Conservation (phyloP, 2,329 filamentous ascomycete genomes). For the Monosporascus sp. region DNA sequence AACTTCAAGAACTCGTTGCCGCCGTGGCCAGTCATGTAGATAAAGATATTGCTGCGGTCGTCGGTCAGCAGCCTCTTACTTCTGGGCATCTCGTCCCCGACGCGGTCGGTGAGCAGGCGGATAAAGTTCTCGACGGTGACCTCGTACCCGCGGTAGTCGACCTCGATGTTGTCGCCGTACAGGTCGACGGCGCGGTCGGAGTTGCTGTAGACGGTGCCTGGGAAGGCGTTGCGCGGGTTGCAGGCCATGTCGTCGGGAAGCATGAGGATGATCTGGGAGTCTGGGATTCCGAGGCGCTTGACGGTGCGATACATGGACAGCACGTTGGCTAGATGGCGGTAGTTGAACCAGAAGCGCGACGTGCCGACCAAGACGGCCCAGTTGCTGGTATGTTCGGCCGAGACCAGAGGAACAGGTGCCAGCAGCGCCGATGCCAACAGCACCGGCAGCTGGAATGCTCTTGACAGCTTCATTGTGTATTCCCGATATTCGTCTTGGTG, state of each 20-base stretch:
- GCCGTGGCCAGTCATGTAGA: constrained; percentile 99
- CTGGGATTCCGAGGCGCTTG: constrained; percentile 93
- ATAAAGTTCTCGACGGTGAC: constrained; percentile 99
- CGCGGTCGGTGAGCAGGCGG: constrained; percentile 85
- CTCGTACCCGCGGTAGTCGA: constrained; percentile 96
- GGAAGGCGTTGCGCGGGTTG: constrained; percentile 97
- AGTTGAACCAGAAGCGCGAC: constrained; percentile 99
- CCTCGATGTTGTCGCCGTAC: constrained; percentile 98
- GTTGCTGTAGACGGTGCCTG: constrained; percentile 97
- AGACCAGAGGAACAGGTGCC: constrained; percentile 37
- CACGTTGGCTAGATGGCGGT: constrained; percentile 95
- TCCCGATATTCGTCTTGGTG: neutral
- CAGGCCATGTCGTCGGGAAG: constrained; percentile 99
- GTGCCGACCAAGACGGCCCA: constrained; percentile 99
- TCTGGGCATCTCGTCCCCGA: constrained; percentile 89
- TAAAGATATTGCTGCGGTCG: constrained; percentile 91
- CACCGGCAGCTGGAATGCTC: constrained; percentile 39
- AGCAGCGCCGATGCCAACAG: constrained; percentile 45
- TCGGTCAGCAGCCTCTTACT: constrained; percentile 93
- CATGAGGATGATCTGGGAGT: constrained; percentile 99
- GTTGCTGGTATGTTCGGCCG: constrained; percentile 87
- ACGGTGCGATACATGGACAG: constrained; percentile 96
- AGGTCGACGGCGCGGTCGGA: constrained; percentile 92
- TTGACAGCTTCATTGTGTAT: constrained; percentile 46
- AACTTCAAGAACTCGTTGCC: constrained; percentile 98